phyloP scores from a whole-genome alignment of 1,284 basidiomycete species.

The Xerocomus amazonicus region DNA sequence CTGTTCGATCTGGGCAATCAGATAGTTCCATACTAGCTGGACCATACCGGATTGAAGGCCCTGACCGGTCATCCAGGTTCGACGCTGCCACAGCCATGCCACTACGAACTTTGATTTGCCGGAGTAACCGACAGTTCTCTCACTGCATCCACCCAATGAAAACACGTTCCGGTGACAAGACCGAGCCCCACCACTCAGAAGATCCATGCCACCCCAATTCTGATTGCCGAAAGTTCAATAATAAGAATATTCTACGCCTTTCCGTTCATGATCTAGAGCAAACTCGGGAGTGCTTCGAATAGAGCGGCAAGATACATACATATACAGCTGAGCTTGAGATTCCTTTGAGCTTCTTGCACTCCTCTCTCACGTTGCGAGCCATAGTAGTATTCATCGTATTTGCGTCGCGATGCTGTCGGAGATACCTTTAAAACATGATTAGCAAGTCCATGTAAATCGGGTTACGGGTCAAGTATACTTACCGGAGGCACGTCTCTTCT shows the following conservation, averaged over 20 bases:
- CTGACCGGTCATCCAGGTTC: no score
- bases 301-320: constrained; percentile 12
- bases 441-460: neutral
- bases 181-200: neutral
- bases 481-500: constrained; percentile 71
- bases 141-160: neutral
- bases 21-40: no score
- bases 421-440: constrained; percentile 39
- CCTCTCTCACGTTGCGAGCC: constrained; percentile 54
- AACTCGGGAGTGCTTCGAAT: neutral
- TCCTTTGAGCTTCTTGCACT: constrained; percentile 65
- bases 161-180: neutral
- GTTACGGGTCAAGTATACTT: constrained; percentile 2
- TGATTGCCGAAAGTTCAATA: neutral
- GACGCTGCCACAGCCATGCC: neutral
- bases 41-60: no score
- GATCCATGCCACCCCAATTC: neutral
- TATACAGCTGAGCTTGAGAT: constrained; percentile 33
- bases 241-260: constrained; percentile 16
- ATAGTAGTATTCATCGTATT: constrained; percentile 45
- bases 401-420: constrained; percentile 51
- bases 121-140: neutral
- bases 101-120: neutral
- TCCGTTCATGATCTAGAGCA: constrained; percentile 19
- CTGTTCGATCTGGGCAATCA: no score